Conservation (phyloP, 2,329 filamentous ascomycete genomes). For the Colletotrichum aenigma region DNA sequence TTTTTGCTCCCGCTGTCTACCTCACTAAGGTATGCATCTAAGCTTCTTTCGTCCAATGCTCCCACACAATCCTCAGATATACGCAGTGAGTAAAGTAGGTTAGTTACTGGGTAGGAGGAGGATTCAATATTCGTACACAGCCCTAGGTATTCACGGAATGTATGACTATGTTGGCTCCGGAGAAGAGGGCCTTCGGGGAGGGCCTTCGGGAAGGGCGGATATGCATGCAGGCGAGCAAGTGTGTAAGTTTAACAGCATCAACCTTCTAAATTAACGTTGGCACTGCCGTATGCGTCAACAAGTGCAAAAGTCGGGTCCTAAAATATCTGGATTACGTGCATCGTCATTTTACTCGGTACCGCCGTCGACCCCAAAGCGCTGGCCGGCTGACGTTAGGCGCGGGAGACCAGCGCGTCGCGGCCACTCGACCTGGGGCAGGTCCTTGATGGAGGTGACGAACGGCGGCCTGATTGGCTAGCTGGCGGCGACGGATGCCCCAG, state of each 20-base stretch:
- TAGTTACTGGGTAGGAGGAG: not conserved
- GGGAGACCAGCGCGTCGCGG: slow-evolving; percentile 2
- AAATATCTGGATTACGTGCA: slow-evolving; percentile 8
- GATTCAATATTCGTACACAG: not conserved
- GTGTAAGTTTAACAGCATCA: not conserved
- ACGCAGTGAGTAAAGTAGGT: not conserved
- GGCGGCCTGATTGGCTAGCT: not conserved
- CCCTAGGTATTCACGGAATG: not conserved
- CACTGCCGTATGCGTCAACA: not conserved
- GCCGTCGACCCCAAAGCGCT: not conserved
- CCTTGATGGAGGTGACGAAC: not conserved
- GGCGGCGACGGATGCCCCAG: not conserved
- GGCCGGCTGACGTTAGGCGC: slow-evolving; percentile 11
- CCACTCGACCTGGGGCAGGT: not conserved
- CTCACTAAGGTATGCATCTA: not conserved
- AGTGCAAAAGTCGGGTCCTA: not conserved
- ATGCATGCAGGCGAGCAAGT: not conserved
- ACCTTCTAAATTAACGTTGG: not conserved
- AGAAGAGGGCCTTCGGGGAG: not conserved
- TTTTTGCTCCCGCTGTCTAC: not conserved
- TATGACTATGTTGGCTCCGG: not conserved
- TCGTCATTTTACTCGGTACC: not conserved
- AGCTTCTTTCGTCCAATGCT: not conserved
- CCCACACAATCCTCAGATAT: not conserved
- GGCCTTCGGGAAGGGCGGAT: not conserved